Percentiles rank a stretch among this genome's conserved stretches.
These are phyloP conservation scores for Xylariaceae sp. DNA, from an alignment of 2,329 filamentous ascomycete genomes.

Conservation along the genomic window DNA sequence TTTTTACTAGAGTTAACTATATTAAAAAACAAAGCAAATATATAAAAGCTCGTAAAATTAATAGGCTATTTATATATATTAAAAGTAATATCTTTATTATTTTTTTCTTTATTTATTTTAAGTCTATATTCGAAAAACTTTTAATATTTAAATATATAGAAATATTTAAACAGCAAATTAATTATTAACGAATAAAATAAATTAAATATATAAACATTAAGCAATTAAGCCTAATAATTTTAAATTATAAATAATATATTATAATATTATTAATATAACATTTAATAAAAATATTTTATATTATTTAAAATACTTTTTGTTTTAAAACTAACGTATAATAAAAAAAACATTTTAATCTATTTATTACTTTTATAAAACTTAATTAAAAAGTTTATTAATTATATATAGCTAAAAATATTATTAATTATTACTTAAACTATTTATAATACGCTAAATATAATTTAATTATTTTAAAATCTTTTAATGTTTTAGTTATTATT, in stretches of 20 bases:
- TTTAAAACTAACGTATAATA: not conserved
- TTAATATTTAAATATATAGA: not conserved
- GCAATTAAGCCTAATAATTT: too few species aligned
- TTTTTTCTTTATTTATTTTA: too few species aligned
- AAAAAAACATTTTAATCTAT: not conserved
- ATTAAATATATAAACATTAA: too few species aligned
- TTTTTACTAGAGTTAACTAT: not conserved
- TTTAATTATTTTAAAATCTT: not conserved
- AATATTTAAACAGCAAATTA: not conserved
- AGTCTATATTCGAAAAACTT: not conserved
- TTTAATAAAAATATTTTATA: not conserved
- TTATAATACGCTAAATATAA: conserved; percentile 3
- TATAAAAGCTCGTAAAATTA: not conserved
- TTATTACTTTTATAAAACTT: not conserved
- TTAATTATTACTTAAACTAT: not conserved
- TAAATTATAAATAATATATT: not conserved
- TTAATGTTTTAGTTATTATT: not conserved
- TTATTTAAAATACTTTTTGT: not conserved
- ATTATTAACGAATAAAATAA: not conserved
- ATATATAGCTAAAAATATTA: not conserved
- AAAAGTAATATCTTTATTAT: not conserved
- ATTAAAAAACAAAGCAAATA: not conserved
- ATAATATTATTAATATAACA: not conserved
- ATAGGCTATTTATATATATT: not conserved
- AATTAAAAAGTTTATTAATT: not conserved